Base-by-base conservation (phyloP, 768 basidiomycete genomes). In the Phaeolepiota aurea region DNA sequence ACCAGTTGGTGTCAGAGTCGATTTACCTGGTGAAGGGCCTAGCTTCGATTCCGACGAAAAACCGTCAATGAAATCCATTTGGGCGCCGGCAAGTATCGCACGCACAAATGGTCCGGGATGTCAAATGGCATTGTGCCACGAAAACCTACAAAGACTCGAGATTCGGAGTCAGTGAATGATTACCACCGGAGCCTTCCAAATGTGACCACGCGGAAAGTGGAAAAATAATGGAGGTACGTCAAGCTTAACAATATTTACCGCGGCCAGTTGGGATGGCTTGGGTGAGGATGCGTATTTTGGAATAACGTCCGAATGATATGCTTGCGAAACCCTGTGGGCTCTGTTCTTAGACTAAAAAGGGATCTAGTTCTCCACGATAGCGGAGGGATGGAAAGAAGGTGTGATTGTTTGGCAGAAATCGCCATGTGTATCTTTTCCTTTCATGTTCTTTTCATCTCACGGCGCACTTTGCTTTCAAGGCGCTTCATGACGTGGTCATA, bases 11-110 rank as follows among this genome's bases (percentile, higher is more conserved):
- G n/a, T 34, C 15, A 9, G 21, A 19, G n/a, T 9, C 16, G 9
- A 9, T 34, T 14, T 28, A 34, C 28, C 10, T 11, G 18, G 4
- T 4, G 32, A 33, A 14, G 13, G 32, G 10, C n/a, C 16, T 33
- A n/a, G 15, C 40, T 10, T 33, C 31, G n/a, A 35, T 35, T 18
- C 40, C 40, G 40, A 41, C 28, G 30, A 41, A 41, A 5, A 20
- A 41, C 40, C 40, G 40, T 22, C 10, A 18, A n/a, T 18, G 31
- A 41, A 40, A 14, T 20, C 31, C 16, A 34, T 34, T 18, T n/a
- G 21, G 11, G 40, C n/a, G 12, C 10, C 40, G 15, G 30, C 19
- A 10, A 20, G 7, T 19, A 19, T 22, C 13, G n/a, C 21, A 13
- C 31, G 16, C 18, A 20, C 20, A 12, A 19, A 20, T 40, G 21